Evolutionary conservation across 2,329 filamentous ascomycete species (phyloP).

Genomic region (Aspergillus versicolor): DNA sequence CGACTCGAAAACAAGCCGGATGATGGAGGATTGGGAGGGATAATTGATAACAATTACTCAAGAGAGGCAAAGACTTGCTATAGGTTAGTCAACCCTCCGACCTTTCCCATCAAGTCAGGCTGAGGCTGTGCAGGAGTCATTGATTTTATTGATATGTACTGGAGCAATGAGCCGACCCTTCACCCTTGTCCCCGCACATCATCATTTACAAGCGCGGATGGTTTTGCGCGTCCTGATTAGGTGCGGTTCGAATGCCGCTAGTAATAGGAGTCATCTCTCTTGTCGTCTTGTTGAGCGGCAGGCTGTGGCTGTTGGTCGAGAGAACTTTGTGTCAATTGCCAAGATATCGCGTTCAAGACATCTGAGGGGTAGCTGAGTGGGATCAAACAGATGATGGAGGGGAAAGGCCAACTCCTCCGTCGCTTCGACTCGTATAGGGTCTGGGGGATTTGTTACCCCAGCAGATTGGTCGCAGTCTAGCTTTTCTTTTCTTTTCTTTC

Average conservation of each 20-base stretch:
- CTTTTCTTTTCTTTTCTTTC: no score
- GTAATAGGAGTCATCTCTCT: not conserved
- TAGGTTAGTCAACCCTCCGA: constrained; percentile 9
- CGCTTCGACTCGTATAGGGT: constrained; percentile 2
- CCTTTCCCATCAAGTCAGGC: constrained; percentile 16
- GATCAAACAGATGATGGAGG: not conserved
- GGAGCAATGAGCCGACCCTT: constrained; percentile 21
- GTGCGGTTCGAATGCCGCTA: constrained; percentile 2
- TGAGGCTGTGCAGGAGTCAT: constrained; percentile 32
- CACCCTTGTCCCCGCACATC: constrained; percentile 24
- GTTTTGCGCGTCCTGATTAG: constrained; percentile 19
- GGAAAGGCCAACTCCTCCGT: not conserved
- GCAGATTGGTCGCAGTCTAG: not conserved
- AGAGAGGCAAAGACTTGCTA: not conserved
- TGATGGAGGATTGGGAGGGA: constrained; percentile 9
- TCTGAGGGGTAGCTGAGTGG: constrained; percentile 10
- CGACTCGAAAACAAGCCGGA: constrained; percentile 13
- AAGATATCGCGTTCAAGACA: constrained; percentile 9
- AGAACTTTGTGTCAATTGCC: constrained; percentile 9
- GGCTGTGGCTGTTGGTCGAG: constrained; percentile 6
- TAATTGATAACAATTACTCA: not conserved
- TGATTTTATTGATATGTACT: not conserved
- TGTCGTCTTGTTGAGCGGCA: not conserved
- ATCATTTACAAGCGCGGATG: constrained; percentile 9
- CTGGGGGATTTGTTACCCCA: not conserved